Conservation (phyloP, 805 yeast species). For the Kodamaea leandrae region DNA sequence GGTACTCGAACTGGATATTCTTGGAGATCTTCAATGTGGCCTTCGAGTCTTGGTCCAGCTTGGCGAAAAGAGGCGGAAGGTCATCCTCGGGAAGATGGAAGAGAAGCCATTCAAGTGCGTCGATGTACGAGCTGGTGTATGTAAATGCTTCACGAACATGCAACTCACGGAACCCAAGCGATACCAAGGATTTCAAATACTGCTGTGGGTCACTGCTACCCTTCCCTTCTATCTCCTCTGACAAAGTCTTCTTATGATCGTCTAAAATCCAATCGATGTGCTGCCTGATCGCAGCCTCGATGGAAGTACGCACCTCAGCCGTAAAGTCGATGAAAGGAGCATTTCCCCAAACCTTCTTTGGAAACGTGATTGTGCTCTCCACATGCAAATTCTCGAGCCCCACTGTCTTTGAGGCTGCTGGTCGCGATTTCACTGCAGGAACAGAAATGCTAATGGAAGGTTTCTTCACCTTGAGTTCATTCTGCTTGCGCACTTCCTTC, state of each 20-base stretch:
- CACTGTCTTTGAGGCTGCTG: conserved; percentile 1
- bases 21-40: conserved; percentile 56
- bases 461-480: conserved; percentile 49
- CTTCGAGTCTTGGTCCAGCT: conserved; percentile 55
- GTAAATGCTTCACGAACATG: conserved; percentile 73
- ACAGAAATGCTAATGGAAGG: conserved; percentile 43
- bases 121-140: conserved; percentile 50
- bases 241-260: conserved; percentile 12
- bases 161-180: conserved; percentile 63
- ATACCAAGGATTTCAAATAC: conserved; percentile 11
- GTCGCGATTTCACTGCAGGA: neutral
- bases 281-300: conserved; percentile 59
- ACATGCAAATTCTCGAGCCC: conserved; percentile 1
- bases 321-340: conserved; percentile 69
- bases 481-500: conserved; percentile 42
- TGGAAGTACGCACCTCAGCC: conserved; percentile 55
- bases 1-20: conserved; percentile 54
- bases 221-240: conserved; percentile 2
- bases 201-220: neutral
- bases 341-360: conserved; percentile 65
- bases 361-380: conserved; percentile 26
- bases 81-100: conserved; percentile 95
- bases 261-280: conserved; percentile 54
- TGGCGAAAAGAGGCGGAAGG: conserved; percentile 64
- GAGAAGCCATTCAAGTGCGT: conserved; percentile 70